Evolutionary conservation across 2,329 filamentous ascomycete genomes (phyloP).

Genomic region (Aspergillus ochraceoroseus): DNA sequence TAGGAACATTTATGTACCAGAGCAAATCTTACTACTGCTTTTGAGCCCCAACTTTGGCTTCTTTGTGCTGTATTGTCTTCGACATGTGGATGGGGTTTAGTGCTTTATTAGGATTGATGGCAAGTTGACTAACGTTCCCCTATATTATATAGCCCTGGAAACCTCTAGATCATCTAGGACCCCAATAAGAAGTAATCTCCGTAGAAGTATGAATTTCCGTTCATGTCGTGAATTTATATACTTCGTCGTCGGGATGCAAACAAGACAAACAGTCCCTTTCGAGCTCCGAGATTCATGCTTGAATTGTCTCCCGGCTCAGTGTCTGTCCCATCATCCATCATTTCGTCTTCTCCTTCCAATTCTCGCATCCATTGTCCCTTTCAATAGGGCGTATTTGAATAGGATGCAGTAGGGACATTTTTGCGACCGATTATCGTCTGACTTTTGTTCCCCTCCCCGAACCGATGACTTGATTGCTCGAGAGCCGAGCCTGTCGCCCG

Average conservation of each 20-base stretch:
- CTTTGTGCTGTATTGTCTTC: too few relatives aligned
- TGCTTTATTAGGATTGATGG: too few relatives aligned
- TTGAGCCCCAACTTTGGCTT: too few relatives aligned
- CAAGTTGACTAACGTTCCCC: too few relatives aligned
- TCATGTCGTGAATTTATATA: too few relatives aligned
- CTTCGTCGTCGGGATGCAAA: slow-evolving; percentile 13
- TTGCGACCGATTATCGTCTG: neutral
- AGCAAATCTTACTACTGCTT: too few relatives aligned
- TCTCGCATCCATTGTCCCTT: neutral
- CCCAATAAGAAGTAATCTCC: too few relatives aligned
- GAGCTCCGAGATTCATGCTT: slow-evolving; percentile 4
- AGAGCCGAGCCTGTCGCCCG: slow-evolving; percentile 3
- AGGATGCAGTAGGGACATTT: slow-evolving; percentile 3
- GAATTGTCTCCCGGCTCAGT: slow-evolving; percentile 7
- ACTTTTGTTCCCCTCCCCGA: neutral
- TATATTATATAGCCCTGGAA: too few relatives aligned
- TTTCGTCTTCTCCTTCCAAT: neutral
- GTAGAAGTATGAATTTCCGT: too few relatives aligned
- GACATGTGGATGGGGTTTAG: too few relatives aligned
- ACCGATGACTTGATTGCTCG: slow-evolving; percentile 16
- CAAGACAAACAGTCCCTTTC: slow-evolving; percentile 21
- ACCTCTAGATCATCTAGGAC: too few relatives aligned
- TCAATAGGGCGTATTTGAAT: neutral
- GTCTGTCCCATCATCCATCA: neutral
- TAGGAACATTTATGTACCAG: too few relatives aligned